These are phyloP conservation scores for Paecilomyces formosus DNA, from an alignment of 2,329 filamentous ascomycete genomes.

Conservation along the genomic window DNA sequence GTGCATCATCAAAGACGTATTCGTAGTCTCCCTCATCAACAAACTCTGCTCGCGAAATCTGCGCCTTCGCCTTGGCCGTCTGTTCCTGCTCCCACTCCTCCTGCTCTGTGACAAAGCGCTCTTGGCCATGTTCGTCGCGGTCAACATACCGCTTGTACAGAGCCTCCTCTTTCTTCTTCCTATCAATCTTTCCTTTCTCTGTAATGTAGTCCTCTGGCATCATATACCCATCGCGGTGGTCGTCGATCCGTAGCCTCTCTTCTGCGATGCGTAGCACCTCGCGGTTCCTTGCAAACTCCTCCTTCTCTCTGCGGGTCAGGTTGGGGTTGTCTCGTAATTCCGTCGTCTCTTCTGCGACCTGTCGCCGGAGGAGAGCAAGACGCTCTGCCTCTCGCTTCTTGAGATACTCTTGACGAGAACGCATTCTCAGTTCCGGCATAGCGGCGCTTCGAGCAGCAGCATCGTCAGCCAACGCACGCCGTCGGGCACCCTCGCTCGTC, in stretches of 20 bases:
- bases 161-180: conserved; percentile 78
- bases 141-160: conserved; percentile 89
- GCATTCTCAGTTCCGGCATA: conserved; percentile 72
- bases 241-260: conserved; percentile 79
- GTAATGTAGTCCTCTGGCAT: conserved; percentile 95
- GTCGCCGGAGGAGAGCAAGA: conserved; percentile 75
- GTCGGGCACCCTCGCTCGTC: conserved; percentile 52
- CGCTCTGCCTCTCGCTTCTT: conserved; percentile 86
- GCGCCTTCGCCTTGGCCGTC: conserved; percentile 75
- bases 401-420: conserved; percentile 85
- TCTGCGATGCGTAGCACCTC: conserved; percentile 76
- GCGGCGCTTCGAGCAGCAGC: conserved; percentile 60
- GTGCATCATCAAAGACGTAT: conserved; percentile 83
- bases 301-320: conserved; percentile 71
- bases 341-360: conserved; percentile 80
- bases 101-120: conserved; percentile 85
- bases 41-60: conserved; percentile 67
- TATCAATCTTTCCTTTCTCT: conserved; percentile 82
- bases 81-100: conserved; percentile 96
- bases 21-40: conserved; percentile 80
- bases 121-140: conserved; percentile 75
- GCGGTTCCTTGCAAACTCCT: conserved; percentile 80
- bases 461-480: conserved; percentile 60
- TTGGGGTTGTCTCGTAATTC: conserved; percentile 70
- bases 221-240: conserved; percentile 83